Evolutionary conservation across 306 rosid genomes (phyloP).

Genomic region (Hippophae gyantsensis): DNA sequence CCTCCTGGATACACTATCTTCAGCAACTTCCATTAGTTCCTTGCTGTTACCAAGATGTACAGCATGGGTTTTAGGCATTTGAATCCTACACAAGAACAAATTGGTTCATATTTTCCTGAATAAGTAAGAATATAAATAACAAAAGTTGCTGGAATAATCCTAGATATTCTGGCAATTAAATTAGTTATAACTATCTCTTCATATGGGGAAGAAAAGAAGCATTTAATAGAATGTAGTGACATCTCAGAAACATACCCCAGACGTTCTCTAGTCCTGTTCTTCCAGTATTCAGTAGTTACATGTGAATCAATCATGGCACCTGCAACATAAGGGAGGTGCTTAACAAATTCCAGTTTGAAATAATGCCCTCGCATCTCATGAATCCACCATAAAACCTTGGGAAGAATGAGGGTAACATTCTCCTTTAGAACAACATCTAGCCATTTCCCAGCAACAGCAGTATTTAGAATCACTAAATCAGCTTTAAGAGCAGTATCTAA

Average conservation of each 20-base stretch:
- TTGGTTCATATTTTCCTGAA: not conserved
- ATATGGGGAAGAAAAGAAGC: too few species aligned
- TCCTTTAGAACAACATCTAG: conserved; percentile 77
- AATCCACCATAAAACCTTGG: conserved; percentile 99
- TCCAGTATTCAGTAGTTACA: conserved; percentile 84
- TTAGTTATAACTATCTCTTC: too few species aligned
- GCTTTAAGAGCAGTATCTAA: conserved; percentile 73
- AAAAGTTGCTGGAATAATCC: not conserved
- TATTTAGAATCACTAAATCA: conserved; percentile 74
- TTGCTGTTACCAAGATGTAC: conserved; percentile 99
- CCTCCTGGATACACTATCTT: conserved; percentile 73
- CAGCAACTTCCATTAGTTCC: conserved; percentile 93
- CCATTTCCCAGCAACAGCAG: conserved; percentile 99
- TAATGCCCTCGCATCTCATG: conserved; percentile 99
- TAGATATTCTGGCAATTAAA: too few species aligned
- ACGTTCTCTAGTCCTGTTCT: conserved; percentile 70
- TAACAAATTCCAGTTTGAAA: conserved; percentile 91
- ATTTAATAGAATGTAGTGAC: not conserved
- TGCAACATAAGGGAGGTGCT: conserved; percentile 98
- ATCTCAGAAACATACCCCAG: conserved; percentile 40
- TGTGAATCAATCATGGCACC: conserved; percentile 99
- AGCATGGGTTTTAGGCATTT: conserved; percentile 80
- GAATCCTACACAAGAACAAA: conserved; percentile 38
- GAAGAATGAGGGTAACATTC: conserved; percentile 61
- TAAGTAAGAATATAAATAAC: not conserved